Conservation (phyloP, 306 rosid genomes). For the Corylus heterophylla region DNA sequence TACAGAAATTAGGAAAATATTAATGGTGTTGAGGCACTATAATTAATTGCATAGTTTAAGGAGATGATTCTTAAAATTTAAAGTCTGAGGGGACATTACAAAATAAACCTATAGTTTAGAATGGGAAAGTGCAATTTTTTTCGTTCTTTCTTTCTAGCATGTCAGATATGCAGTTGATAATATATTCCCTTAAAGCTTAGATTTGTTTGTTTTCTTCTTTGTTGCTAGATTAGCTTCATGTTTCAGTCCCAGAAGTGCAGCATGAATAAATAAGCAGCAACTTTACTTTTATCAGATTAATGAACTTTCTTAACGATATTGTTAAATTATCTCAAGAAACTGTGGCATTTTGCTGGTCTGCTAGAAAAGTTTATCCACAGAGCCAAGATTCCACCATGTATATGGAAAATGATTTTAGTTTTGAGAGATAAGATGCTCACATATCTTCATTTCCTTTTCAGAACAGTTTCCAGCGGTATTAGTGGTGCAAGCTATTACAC, state of each 20-base stretch:
- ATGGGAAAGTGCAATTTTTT: no score
- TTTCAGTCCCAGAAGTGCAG: background rate
- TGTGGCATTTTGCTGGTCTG: background rate
- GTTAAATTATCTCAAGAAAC: background rate
- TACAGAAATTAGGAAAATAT: background rate
- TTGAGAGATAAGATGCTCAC: conserved; percentile 36
- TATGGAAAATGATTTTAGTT: conserved; percentile 1
- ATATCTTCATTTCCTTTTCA: conserved; percentile 53
- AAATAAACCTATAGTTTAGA: no score
- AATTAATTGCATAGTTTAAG: background rate
- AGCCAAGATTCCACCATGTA: conserved; percentile 6
- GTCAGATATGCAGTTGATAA: background rate
- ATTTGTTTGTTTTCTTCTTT: background rate
- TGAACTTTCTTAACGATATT: background rate
- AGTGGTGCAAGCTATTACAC: conserved; percentile 98
- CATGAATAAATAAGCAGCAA: background rate
- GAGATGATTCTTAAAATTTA: background rate
- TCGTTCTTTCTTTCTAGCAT: no score
- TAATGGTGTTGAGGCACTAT: background rate
- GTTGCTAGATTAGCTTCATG: background rate
- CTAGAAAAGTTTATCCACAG: conserved; percentile 7
- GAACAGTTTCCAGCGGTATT: conserved; percentile 99
- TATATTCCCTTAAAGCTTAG: background rate
- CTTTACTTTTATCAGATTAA: background rate
- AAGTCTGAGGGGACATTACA: no score